phyloP scores from a whole-genome alignment of 345 rosid species.

The Anastatica hierochuntica region DNA sequence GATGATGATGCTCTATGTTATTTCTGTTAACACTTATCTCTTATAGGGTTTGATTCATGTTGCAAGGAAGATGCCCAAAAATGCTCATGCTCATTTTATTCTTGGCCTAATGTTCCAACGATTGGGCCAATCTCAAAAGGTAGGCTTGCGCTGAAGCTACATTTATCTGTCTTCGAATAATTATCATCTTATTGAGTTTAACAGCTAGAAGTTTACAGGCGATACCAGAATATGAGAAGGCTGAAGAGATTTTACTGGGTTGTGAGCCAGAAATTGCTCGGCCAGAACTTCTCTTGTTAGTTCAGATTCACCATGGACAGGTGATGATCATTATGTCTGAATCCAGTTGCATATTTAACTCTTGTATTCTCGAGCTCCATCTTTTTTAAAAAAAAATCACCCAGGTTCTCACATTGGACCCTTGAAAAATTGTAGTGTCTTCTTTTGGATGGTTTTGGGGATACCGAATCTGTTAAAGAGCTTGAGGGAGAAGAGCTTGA shows the following conservation, averaged over 20 bases:
- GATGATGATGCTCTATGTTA: not conserved
- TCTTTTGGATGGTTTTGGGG: constrained; percentile 59
- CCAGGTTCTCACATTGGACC: not conserved
- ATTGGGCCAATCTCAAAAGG: constrained; percentile 87
- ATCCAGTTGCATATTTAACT: not conserved
- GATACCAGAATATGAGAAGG: constrained; percentile 74
- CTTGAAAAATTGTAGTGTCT: constrained; percentile 46
- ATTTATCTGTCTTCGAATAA: not conserved
- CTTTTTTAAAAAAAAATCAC: not conserved
- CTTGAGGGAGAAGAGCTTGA: constrained; percentile 69
- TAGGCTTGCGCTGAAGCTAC: constrained; percentile 25
- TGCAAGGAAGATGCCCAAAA: constrained; percentile 93
- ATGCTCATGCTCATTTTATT: constrained; percentile 93
- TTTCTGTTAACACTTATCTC: not conserved
- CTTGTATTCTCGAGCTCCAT: not conserved
- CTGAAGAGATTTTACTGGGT: constrained; percentile 70
- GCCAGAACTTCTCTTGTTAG: constrained; percentile 81
- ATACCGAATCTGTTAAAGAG: constrained; percentile 56
- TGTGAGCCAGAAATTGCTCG: constrained; percentile 81
- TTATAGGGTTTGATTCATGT: constrained; percentile 84
- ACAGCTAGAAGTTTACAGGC: constrained; percentile 43
- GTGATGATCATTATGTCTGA: constrained; percentile 29
- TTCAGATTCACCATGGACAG: constrained; percentile 98
- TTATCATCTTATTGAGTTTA: constrained; percentile 4
- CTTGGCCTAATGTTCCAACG: constrained; percentile 95